Percentiles rank a stretch among this genome's conserved stretches.
Conservation (phyloP, 306 rosid species). For the Vigna angularis region DNA sequence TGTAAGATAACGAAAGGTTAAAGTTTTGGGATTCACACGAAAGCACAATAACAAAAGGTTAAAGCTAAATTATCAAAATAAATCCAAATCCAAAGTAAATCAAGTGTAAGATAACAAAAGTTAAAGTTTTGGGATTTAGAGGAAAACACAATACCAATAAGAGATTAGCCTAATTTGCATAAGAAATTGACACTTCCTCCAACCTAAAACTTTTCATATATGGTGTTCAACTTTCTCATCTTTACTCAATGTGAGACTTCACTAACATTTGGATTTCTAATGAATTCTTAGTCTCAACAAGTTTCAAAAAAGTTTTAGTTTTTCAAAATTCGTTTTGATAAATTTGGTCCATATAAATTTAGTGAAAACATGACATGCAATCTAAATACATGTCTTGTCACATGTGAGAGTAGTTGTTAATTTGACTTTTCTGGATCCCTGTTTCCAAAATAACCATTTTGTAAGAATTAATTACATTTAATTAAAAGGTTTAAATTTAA, state of each 20-base stretch:
- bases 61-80: slow-evolving; percentile 16
- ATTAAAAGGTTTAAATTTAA: background rate
- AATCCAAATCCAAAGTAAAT: slow-evolving; percentile 2
- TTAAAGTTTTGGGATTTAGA: background rate
- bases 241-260: no score
- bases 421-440: background rate
- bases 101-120: background rate
- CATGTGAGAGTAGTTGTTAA: background rate
- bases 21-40: no score
- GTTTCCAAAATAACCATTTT: background rate
- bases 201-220: no score
- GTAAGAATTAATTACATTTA: background rate
- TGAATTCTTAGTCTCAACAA: background rate
- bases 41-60: background rate
- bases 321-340: background rate
- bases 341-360: background rate
- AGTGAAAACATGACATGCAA: background rate
- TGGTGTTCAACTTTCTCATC: no score
- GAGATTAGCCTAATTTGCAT: no score
- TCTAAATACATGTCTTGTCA: background rate
- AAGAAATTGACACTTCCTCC: no score
- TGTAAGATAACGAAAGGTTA: background rate
- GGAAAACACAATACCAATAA: no score
- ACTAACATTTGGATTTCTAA: no score
- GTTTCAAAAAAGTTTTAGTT: background rate